Conservation (phyloP, 1,139 yeast genomes). For the Williopsis jadinii region DNA sequence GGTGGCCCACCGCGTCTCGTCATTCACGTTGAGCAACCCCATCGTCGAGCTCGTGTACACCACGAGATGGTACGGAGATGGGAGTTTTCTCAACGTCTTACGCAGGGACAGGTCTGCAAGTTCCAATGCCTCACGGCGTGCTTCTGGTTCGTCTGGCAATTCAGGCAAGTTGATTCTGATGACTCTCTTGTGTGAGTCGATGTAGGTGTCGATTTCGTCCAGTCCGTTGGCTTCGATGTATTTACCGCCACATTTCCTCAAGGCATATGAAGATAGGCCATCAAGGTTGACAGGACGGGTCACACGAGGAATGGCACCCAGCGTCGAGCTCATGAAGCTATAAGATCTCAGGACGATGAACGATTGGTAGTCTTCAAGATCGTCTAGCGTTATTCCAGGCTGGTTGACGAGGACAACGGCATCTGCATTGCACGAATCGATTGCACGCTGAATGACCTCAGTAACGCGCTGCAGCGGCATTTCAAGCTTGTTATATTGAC, state of each 20-base stretch:
- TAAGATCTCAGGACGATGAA: conserved; percentile 53
- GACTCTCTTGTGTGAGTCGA: conserved; percentile 55
- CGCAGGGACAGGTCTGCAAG: conserved; percentile 25
- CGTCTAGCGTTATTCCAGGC: conserved; percentile 61
- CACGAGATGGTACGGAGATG: conserved; percentile 57
- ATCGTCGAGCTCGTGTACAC: conserved; percentile 35
- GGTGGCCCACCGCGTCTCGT: conserved; percentile 17
- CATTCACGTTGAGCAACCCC: conserved; percentile 9
- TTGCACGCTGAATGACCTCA: conserved; percentile 38
- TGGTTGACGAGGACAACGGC: conserved; percentile 61
- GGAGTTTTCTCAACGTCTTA: conserved; percentile 51
- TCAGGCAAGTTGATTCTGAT: conserved; percentile 48
- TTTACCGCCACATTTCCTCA: conserved; percentile 23
- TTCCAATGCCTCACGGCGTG: conserved; percentile 26
- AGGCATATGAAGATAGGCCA: conserved; percentile 31
- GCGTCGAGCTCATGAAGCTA: conserved; percentile 53
- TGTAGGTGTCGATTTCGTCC: conserved; percentile 41
- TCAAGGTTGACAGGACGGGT: conserved; percentile 39
- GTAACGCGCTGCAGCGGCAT: conserved; percentile 34
- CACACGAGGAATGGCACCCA: conserved; percentile 54
- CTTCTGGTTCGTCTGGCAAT: conserved; percentile 33
- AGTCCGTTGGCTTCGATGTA: conserved; percentile 31
- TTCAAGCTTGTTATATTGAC: conserved; percentile 14
- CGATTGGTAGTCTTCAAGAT: conserved; percentile 37
- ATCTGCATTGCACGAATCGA: conserved; percentile 62